These are phyloP conservation scores for Corchorus olitorius DNA, from an alignment of 345 rosid genomes.

Conservation along the genomic window DNA sequence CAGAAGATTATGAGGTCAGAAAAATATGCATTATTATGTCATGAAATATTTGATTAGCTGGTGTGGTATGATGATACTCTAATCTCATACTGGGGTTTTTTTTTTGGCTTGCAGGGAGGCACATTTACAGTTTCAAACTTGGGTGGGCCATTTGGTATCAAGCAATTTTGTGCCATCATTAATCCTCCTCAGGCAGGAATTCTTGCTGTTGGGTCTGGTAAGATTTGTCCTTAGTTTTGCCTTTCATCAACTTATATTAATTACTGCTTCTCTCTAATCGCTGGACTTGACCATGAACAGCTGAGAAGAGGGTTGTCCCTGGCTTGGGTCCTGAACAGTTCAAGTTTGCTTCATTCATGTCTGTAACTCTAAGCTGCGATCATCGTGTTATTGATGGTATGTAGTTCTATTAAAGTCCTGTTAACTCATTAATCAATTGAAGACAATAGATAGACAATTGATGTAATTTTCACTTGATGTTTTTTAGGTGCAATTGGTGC, in stretches of 20 bases:
- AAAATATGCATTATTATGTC: neutral
- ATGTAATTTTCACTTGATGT: slow-evolving; percentile 8
- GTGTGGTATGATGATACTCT: slow-evolving; percentile 3
- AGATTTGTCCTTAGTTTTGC: slow-evolving; percentile 16
- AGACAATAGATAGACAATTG: too few species aligned
- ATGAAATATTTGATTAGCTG: neutral
- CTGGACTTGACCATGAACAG: slow-evolving; percentile 39
- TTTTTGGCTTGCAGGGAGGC: slow-evolving; percentile 66
- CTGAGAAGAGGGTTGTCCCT: slow-evolving; percentile 88
- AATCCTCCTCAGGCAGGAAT: slow-evolving; percentile 98
- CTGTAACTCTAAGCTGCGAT: slow-evolving; percentile 91
- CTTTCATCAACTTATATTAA: neutral
- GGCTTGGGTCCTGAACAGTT: slow-evolving; percentile 64
- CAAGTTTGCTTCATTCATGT: slow-evolving; percentile 78
- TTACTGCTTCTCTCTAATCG: slow-evolving; percentile 15
- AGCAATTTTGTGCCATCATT: slow-evolving; percentile 89
- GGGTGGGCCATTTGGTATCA: slow-evolving; percentile 98
- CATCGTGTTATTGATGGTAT: slow-evolving; percentile 97
- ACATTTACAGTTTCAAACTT: slow-evolving; percentile 93
- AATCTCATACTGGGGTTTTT: neutral
- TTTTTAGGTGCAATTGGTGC: slow-evolving; percentile 86
- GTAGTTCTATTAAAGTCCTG: slow-evolving; percentile 1
- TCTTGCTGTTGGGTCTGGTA: slow-evolving; percentile 94
- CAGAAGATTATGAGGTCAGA: slow-evolving; percentile 91
- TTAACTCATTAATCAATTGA: too few species aligned